Conservation (phyloP, 305 asterid genomes). For the Euphrasia arctica region DNA sequence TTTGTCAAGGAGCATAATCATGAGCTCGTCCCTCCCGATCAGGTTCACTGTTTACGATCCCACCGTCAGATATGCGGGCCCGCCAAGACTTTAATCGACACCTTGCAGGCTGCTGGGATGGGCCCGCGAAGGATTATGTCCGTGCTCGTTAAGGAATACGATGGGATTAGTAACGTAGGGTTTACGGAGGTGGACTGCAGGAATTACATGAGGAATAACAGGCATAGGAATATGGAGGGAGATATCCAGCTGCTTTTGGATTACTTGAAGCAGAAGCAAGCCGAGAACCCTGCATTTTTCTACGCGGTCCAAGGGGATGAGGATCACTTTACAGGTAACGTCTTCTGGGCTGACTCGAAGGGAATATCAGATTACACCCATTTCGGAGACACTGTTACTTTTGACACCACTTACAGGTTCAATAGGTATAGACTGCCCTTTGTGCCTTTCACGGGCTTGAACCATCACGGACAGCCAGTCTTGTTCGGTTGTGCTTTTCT, state of each 20-base stretch:
- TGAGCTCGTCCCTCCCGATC: constrained; percentile 85
- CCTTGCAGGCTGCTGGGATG: constrained; percentile 98
- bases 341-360: constrained; percentile 69
- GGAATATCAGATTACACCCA: constrained; percentile 44
- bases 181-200: constrained; percentile 97
- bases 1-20: constrained; percentile 86
- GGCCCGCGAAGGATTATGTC: constrained; percentile 96
- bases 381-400: constrained; percentile 69
- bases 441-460: constrained; percentile 67
- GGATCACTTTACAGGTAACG: constrained; percentile 52
- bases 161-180: constrained; percentile 90
- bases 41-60: constrained; percentile 88
- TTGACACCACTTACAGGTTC: constrained; percentile 68
- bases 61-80: constrained; percentile 94
- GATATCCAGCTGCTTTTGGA: constrained; percentile 62
- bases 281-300: constrained; percentile 50
- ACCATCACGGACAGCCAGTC: constrained; percentile 71
- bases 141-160: constrained; percentile 88
- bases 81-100: constrained; percentile 84
- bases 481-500: constrained; percentile 68
- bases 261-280: constrained; percentile 61
- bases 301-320: constrained; percentile 57
- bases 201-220: constrained; percentile 83
- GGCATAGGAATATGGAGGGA: constrained; percentile 65
- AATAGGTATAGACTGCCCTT: constrained; percentile 65